phyloP scores from a whole-genome alignment of 1,284 basidiomycete genomes.

The Trametes polyzona region DNA sequence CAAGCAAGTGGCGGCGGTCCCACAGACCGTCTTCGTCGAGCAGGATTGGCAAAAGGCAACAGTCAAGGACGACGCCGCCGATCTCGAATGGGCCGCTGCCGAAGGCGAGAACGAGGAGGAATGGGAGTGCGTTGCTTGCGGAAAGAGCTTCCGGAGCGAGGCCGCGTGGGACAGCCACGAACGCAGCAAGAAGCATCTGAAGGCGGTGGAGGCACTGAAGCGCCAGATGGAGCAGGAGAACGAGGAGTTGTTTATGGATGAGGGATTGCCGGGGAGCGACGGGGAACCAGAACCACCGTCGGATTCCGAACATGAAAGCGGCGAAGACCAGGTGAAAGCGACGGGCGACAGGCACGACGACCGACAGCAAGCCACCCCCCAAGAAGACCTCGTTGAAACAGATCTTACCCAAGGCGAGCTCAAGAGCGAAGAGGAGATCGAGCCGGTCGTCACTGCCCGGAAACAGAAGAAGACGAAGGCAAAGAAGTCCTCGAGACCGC shows the following conservation, averaged over 20 bases:
- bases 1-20: conserved; percentile 22
- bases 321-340: no score
- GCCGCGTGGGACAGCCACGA: conserved; percentile 98
- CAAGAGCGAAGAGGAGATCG: not conserved
- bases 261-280: not conserved
- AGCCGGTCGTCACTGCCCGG: not conserved
- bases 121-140: conserved; percentile 97
- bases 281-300: no score
- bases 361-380: no score
- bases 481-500: conserved; percentile 25
- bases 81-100: conserved; percentile 70
- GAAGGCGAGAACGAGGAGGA: conserved; percentile 74
- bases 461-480: conserved; percentile 21
- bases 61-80: conserved; percentile 49
- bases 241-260: conserved; percentile 54
- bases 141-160: conserved; percentile 90
- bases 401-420: not conserved
- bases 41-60: conserved; percentile 83
- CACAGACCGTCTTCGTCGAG: conserved; percentile 56
- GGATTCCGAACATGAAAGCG: no score
- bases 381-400: not conserved
- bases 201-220: conserved; percentile 79
- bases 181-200: conserved; percentile 93
- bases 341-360: no score
- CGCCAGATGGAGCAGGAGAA: conserved; percentile 80